These are phyloP conservation scores for Trichoderma semiorbis DNA, from an alignment of 2,329 filamentous ascomycete species.

Conservation along the genomic window DNA sequence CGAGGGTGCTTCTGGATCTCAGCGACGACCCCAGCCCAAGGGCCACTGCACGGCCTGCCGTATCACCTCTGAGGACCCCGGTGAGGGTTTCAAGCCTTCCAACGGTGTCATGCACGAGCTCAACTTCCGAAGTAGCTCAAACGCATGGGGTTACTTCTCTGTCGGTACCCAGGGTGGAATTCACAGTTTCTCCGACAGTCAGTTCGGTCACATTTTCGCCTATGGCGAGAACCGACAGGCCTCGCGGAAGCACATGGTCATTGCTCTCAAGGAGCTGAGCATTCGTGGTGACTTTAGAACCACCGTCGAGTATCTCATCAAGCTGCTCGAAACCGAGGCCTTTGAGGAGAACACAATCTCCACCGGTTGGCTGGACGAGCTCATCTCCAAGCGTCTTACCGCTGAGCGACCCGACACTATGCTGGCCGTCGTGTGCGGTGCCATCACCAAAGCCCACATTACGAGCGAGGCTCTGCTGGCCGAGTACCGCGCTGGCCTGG, in stretches of 20 bases:
- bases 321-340: constrained; percentile 94
- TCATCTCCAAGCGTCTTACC: constrained; percentile 96
- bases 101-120: constrained; percentile 98
- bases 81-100: constrained; percentile 98
- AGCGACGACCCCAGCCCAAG: constrained; percentile 88
- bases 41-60: constrained; percentile 97
- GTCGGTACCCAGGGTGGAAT: constrained; percentile 95
- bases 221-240: constrained; percentile 97
- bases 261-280: constrained; percentile 96
- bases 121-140: constrained; percentile 98
- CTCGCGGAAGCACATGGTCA: constrained; percentile 98
- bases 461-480: constrained; percentile 85
- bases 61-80: constrained; percentile 98
- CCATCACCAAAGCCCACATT: constrained; percentile 89
- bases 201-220: constrained; percentile 98
- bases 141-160: constrained; percentile 99
- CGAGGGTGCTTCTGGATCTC: constrained; percentile 75
- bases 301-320: constrained; percentile 98
- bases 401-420: constrained; percentile 92
- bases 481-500: constrained; percentile 83
- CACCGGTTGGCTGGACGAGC: constrained; percentile 96
- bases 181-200: constrained; percentile 97
- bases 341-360: constrained; percentile 99
- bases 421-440: constrained; percentile 92
- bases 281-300: constrained; percentile 99